Conservation (phyloP, 2,329 filamentous ascomycete species). For the Clonostachys solani region DNA sequence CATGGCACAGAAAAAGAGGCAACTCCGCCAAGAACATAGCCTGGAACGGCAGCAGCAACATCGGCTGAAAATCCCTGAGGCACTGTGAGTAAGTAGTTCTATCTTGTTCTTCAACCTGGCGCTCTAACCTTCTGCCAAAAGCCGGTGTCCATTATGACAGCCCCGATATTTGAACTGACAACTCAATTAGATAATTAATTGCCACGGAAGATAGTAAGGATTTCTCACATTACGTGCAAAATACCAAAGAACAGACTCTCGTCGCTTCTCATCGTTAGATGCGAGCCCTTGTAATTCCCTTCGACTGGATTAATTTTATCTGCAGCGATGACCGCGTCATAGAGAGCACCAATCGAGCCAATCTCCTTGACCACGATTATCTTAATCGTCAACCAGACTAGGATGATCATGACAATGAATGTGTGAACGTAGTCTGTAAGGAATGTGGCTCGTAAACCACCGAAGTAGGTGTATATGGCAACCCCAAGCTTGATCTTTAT, state of each 20-base stretch:
- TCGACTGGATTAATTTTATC: conserved; percentile 1
- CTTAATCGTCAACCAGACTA: conserved; percentile 75
- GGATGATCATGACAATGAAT: conserved; percentile 71
- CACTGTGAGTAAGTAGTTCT: too few relatives aligned
- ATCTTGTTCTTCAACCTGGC: too few relatives aligned
- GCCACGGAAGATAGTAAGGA: too few relatives aligned
- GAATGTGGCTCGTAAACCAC: conserved; percentile 12
- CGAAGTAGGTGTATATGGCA: conserved; percentile 66
- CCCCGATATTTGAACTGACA: conserved; percentile 61
- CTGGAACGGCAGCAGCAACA: conserved; percentile 75
- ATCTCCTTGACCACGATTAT: conserved; percentile 70
- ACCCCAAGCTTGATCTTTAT: conserved; percentile 51
- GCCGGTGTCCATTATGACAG: conserved; percentile 43
- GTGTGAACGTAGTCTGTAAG: conserved; percentile 54
- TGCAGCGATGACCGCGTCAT: conserved; percentile 51
- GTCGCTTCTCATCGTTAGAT: conserved; percentile 66
- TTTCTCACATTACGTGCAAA: conserved; percentile 60
- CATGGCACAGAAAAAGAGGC: conserved; percentile 87
- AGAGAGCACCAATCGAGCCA: conserved; percentile 69
- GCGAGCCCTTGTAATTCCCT: conserved; percentile 68
- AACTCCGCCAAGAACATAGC: conserved; percentile 78
- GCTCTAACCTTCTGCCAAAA: conserved; percentile 72
- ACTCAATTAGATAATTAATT: too few relatives aligned
- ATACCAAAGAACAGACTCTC: conserved; percentile 83
- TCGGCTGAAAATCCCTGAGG: conserved; percentile 77